Base-by-base conservation (phyloP, 2,329 filamentous ascomycete genomes). In the Fusarium heterosporum region DNA sequence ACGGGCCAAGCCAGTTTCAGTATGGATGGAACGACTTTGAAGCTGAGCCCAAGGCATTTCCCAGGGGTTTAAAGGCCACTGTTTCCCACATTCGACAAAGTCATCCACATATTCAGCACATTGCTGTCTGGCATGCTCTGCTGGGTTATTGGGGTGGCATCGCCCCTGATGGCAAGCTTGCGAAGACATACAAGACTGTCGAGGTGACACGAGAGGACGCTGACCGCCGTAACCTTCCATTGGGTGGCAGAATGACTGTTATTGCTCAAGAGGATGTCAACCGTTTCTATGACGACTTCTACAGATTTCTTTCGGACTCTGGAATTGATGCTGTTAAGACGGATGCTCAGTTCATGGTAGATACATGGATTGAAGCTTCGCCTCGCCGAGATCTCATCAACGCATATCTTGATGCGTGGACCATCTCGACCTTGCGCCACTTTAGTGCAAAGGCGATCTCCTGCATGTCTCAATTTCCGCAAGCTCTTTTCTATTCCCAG, bases 71-170 rank as follows among this genome's bases (percentile, higher is more conserved):
- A 10, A 92, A 90, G 73, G 83, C 88, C 8, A 88, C 90, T 0
- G 84, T 96, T 2, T 80, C 83, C 7, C 84, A 86, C 8, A 92
- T 98, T 59, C 88, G 93, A 22, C 79, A 85, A 17, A 84, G 84
- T 16, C 87, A 94, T 72, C 89, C 89, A 1, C 87, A 89, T 60
- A 90, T 98, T 59, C 86, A 91, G 61, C 91, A 97, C 71, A 86
- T 98, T 49, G 93, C 92, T 12, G 95, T 98, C 1, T 99, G 96
- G 96, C 96, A 99, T 79, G 93, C 95, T 1, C 83, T 98, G 1
- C 77, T 91, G 50, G 90, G 94, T 3, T 97, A 97, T 76, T 97
- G 96, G 96, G 95, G 93, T 45, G 94, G 94, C 0, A 89, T 99
- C 12, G 87, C 92, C 1, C 89, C 91, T 0, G 79, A 87, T 7